Conservation (phyloP, 2,329 filamentous ascomycete genomes). For the Penicillium occitanis region DNA sequence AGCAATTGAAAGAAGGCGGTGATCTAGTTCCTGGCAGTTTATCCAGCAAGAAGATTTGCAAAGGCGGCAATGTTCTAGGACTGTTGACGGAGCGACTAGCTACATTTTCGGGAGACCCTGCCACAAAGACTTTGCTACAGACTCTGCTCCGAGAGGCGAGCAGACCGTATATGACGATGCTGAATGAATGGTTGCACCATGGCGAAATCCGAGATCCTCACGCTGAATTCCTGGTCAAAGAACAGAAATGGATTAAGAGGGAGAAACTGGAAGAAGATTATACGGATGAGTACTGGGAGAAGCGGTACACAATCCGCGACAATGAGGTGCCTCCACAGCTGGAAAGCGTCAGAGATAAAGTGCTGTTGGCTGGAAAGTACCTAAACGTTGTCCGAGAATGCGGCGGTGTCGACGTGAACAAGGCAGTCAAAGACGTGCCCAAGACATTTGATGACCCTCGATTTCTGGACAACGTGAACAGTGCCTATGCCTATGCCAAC, state of each 20-base stretch:
- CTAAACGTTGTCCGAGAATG: slow-evolving; percentile 97
- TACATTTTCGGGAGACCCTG: slow-evolving; percentile 89
- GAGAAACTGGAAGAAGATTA: slow-evolving; percentile 94
- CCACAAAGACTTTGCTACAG: slow-evolving; percentile 77
- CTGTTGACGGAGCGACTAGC: slow-evolving; percentile 81
- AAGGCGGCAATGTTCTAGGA: slow-evolving; percentile 92
- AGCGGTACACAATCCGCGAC: slow-evolving; percentile 90
- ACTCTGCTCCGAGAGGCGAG: slow-evolving; percentile 83
- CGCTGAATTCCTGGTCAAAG: slow-evolving; percentile 89
- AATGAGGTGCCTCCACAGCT: slow-evolving; percentile 90
- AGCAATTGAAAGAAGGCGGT: slow-evolving; percentile 82
- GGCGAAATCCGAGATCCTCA: slow-evolving; percentile 94
- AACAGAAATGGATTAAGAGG: slow-evolving; percentile 90
- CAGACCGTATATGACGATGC: slow-evolving; percentile 93
- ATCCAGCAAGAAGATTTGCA: slow-evolving; percentile 86
- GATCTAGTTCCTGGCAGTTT: slow-evolving; percentile 76
- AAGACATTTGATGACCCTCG: slow-evolving; percentile 86
- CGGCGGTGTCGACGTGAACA: slow-evolving; percentile 90
- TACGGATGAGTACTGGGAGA: slow-evolving; percentile 99
- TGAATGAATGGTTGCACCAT: slow-evolving; percentile 98
- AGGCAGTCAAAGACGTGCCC: slow-evolving; percentile 83
- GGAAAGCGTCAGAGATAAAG: slow-evolving; percentile 87
- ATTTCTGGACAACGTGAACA: slow-evolving; percentile 94
- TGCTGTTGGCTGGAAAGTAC: slow-evolving; percentile 93
- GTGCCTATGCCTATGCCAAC: slow-evolving; percentile 92